A percentile compares a stretch with the other conserved stretches of the same genome.
phyloP scores from a whole-genome alignment of 495 filamentous ascomycete species.

The Daldinia caldariorum region DNA sequence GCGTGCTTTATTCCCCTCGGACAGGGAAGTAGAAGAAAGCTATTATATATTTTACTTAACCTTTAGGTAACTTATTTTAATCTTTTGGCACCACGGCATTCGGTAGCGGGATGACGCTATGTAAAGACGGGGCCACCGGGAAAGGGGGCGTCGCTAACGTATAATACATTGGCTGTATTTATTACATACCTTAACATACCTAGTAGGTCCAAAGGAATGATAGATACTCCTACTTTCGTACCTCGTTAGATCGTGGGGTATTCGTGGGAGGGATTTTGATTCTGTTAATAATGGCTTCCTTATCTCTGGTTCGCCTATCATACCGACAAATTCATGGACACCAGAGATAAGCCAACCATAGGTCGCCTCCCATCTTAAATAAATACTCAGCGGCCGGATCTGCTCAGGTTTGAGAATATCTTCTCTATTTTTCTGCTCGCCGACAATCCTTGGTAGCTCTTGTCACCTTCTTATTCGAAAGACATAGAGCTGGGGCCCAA shows the following conservation, averaged over 20 bases:
- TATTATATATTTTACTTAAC: conserved; percentile 43
- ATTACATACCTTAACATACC: neutral
- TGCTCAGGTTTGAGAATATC: conserved; percentile 16
- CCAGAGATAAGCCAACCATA: conserved; percentile 45
- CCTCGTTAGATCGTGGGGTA: conserved; percentile 42
- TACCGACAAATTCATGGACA: conserved; percentile 38
- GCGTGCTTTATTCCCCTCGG: neutral
- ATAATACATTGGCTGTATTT: conserved; percentile 17
- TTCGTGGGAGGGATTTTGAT: conserved; percentile 43
- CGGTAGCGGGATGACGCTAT: conserved; percentile 40
- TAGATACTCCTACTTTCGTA: conserved; percentile 30
- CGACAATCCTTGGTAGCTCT: conserved; percentile 12
- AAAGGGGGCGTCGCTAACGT: conserved; percentile 23
- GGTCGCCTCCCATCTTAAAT: conserved; percentile 37
- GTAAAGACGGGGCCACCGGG: conserved; percentile 29
- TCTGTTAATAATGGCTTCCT: conserved; percentile 45
- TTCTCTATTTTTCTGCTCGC: conserved; percentile 21
- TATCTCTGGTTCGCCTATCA: conserved; percentile 45
- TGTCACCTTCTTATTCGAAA: conserved; percentile 13
- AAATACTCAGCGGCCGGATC: conserved; percentile 36
- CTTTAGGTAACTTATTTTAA: conserved; percentile 41
- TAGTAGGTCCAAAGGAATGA: neutral
- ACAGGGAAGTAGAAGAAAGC: conserved; percentile 21
- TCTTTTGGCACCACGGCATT: conserved; percentile 27
- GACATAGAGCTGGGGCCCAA: neutral